Conservation (phyloP, 495 filamentous ascomycete species). For the Pyrenopolyporus hunteri region DNA sequence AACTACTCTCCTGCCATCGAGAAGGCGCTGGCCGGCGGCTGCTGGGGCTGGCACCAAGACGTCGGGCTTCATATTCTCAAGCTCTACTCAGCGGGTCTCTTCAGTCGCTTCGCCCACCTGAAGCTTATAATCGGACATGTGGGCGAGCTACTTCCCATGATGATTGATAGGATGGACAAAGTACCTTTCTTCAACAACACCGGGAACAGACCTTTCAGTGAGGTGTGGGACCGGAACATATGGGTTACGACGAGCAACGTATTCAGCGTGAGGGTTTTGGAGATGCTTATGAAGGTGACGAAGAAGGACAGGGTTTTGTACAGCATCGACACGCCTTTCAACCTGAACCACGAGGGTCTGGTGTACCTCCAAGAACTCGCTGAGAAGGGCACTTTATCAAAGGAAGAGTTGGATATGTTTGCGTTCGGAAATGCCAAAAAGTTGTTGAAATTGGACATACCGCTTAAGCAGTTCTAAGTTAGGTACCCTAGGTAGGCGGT, state of each 20-base stretch:
- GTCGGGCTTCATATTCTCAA: slow-evolving; percentile 50
- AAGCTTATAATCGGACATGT: slow-evolving; percentile 72
- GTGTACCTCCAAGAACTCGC: slow-evolving; percentile 57
- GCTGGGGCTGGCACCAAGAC: slow-evolving; percentile 56
- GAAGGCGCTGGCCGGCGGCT: slow-evolving; percentile 42
- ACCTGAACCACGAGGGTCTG: slow-evolving; percentile 50
- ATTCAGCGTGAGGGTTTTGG: slow-evolving; percentile 55
- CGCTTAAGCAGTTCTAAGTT: slow-evolving; percentile 15
- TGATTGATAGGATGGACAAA: slow-evolving; percentile 64
- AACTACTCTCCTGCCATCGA: slow-evolving; percentile 50
- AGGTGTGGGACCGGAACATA: slow-evolving; percentile 66
- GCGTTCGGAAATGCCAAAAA: slow-evolving; percentile 61
- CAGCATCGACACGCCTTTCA: slow-evolving; percentile 66
- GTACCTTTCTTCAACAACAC: slow-evolving; percentile 55
- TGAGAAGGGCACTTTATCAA: slow-evolving; percentile 56
- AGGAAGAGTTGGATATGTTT: slow-evolving; percentile 60
- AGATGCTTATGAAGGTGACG: slow-evolving; percentile 54
- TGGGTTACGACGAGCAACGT: slow-evolving; percentile 70
- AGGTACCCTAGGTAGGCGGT: neutral
- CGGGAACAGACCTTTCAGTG: slow-evolving; percentile 55
- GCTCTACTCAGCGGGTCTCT: slow-evolving; percentile 48
- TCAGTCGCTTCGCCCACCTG: slow-evolving; percentile 59
- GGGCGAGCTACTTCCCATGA: slow-evolving; percentile 69
- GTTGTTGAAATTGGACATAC: slow-evolving; percentile 50
- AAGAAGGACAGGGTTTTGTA: slow-evolving; percentile 61